Conservation (phyloP, 768 basidiomycete genomes). For the Paxillus involutus region DNA sequence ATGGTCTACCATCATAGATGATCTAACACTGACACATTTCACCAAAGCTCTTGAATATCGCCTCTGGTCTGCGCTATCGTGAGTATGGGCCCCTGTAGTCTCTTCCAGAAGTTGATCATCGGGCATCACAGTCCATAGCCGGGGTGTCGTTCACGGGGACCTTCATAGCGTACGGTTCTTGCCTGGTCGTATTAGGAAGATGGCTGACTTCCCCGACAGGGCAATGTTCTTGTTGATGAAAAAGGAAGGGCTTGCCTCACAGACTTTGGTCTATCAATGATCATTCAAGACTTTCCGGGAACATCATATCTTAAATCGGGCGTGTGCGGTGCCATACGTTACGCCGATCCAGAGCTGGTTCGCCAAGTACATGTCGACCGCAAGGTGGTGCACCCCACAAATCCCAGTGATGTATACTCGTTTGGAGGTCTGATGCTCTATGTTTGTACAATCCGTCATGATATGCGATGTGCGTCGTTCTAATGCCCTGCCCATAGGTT, state of each 20-base stretch:
- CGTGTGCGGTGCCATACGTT: slow-evolving; percentile 38
- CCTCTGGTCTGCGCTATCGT: slow-evolving; percentile 1
- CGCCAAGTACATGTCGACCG: too few relatives aligned
- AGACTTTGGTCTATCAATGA: slow-evolving; percentile 39
- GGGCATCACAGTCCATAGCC: not conserved
- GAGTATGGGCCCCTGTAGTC: not conserved
- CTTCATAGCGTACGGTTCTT: slow-evolving; percentile 21
- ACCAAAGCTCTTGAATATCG: not conserved
- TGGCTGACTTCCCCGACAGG: not conserved
- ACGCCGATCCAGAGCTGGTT: slow-evolving; percentile 37
- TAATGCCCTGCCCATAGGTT: not conserved
- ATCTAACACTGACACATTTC: not conserved
- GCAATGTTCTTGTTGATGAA: slow-evolving; percentile 40
- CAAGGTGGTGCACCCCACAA: not conserved
- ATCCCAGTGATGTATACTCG: slow-evolving; percentile 1
- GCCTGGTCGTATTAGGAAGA: not conserved
- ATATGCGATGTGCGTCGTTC: not conserved
- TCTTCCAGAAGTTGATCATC: not conserved
- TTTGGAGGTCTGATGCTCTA: slow-evolving; percentile 28
- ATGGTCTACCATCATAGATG: not conserved
- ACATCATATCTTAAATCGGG: slow-evolving; percentile 25
- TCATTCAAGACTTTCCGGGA: slow-evolving; percentile 1
- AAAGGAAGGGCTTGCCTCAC: slow-evolving; percentile 37
- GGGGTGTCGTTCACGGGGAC: slow-evolving; percentile 24
- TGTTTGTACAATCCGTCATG: slow-evolving; percentile 26